Evolutionary conservation across 257 asterid species (phyloP), one percentile per base, ranked within the genome.

Genomic region (Nicotiana benthamiana): DNA sequence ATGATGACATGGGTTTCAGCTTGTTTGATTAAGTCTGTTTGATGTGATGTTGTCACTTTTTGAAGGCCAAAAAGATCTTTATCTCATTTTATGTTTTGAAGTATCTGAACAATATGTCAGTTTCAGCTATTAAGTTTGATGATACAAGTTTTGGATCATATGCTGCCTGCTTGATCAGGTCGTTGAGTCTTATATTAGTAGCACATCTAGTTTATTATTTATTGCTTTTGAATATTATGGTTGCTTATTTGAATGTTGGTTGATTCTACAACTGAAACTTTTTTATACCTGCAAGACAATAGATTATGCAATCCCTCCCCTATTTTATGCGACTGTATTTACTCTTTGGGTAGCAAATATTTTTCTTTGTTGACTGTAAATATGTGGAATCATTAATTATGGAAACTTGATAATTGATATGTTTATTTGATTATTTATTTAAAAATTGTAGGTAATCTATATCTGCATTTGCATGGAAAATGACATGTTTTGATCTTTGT

Each of bases 1-100:
- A 94, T 80, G 98, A 90, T 1, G 98, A 94, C 77, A 36, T 93
- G 90, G 98, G 97, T 8, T 87, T 95, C 70, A 72, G 93, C 76
- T 93, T 93, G 20, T 95, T 95, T 28, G 98, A 93, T 53, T 92
- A 89, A 86, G 84, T 82, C 53, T 30, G 1, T 20, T 75, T 72
- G 26, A 18, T 2, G 32, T 40, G 30, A 16, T 24, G 17, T 8
- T n/a, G 13, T 68, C 15, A 24, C 2, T 74, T 52, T 30, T 17
- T 36, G 77, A 17, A 9, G 28, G 15, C 13, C 75, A 2, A 6
- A 20, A 20, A 17, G 28, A 77, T 28, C 34, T 26, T 54, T 27
- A 4, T 22, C 20, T n/a, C 67, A 64, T 3, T 1, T 28, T 30
- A 3, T 51, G 82, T 74, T 74, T 74, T 56, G 3, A 2, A 24